Base-by-base conservation (phyloP, 169 alveolate genomes). In the Babesia sp. region DNA sequence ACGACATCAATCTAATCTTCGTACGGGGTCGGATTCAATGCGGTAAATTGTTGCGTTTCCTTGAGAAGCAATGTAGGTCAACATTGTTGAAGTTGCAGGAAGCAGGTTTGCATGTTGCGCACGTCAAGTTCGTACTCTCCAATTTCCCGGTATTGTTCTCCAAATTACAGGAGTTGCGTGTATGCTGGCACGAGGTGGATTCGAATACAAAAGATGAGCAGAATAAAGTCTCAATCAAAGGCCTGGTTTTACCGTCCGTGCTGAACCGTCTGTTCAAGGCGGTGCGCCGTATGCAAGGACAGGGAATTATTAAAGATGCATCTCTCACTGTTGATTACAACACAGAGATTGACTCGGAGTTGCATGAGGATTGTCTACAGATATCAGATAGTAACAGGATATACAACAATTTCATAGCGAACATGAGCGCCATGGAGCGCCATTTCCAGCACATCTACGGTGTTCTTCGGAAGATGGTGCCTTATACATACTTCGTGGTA, bases 71-170 rank as follows among this genome's bases (percentile, higher is more conserved):
- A 46, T 41, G 42, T 4, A 37, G 24, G 31, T 11, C 22, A 18
- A 42, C 31, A 8, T 42, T 79, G n/a, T 28, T 66, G 46, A 64
- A 76, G 37, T 6, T 74, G 68, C 59, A 63, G 12, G 44, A 29
- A 20, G 22, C 68, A 7, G 46, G 31, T 39, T 24, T 44, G 18
- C 42, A 20, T 37, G 31, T 7, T 12, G 39, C 66, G 28, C 66
- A 60, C 39, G 83, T 79, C 7, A 77, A 60, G 37, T 36, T 67
- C 18, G 59, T 77, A 18, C 69, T 79, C 42, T 18, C 83, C 1
- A 79, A 79, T 37, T 79, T 79, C 56, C 74, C 87, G 14, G 72
- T 64, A 7, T n/a, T 69, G 26, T 79, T 60, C 48, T 69, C 87
- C 11, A 79, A 79, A 48, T 37, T 79, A 22, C 60, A 61, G 46